Base-by-base conservation (phyloP, 345 rosid genomes). In the Citrus unshiu region DNA sequence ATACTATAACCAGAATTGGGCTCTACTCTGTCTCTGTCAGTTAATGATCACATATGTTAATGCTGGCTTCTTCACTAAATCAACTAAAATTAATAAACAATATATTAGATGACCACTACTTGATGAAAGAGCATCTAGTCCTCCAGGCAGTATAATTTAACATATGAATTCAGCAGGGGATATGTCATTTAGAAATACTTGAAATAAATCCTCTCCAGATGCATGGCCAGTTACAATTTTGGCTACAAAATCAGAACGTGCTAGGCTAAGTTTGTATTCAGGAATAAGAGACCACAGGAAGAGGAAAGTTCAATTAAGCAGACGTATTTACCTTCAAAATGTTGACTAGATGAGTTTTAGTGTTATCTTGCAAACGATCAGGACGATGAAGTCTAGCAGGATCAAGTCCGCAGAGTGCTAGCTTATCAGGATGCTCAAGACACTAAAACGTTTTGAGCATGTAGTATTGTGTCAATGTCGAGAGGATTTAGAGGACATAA, bases 331-430 rank as follows among this genome's bases (percentile, higher is more conserved):
- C 98, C 95, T 93, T 93, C 79, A 93, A 78, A 66, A 91, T 74
- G 83, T 93, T 93, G 72, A 88, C 88, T 40, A 89, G 84, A 68
- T 87, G 85, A 54, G 89, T 78, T 79, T 89, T 88, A 29, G 79
- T 72, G 80, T 88, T 83, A 84, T 93, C 98, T 86, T 93, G 97
- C 76, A 93, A 84, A 80, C 98, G 98, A 84, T 92, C 98, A 81
- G 84, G 84, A 70, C 98, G 93, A 65, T 92, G 86, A 82, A 93
- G 93, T 78, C 85, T 83, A 79, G 70, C 79, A 82, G 97, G 90
- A 88, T 92, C 93, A 79, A 93, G 93, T 74, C 98, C 98, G 82
- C 97, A 92, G 73, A 93, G 79, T 71, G 83, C 93, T 75, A 93
- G 81, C 84, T 90, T 92, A 76, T 89, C 93, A 79, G 98, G 97